Percentiles rank a stretch among this genome's conserved stretches.
phyloP scores from a whole-genome alignment of 2,329 filamentous ascomycete genomes.

The Epichloe gansuensis region DNA sequence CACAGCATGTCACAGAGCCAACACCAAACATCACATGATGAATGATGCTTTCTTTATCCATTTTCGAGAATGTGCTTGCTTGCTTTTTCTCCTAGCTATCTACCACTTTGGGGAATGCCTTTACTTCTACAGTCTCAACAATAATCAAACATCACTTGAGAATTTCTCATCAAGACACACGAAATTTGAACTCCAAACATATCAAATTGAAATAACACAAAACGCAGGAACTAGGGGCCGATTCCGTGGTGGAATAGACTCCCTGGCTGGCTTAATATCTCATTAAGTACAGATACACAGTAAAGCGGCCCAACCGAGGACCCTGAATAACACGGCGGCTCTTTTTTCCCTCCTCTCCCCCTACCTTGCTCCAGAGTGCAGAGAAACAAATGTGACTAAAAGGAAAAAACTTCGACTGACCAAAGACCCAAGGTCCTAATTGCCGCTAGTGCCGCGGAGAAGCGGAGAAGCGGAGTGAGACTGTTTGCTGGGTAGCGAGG shows the following conservation, averaged over 20 bases:
- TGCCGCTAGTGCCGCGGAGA: background rate
- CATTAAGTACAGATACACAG: conserved; percentile 25
- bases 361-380: conserved; percentile 11
- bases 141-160: background rate
- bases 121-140: background rate
- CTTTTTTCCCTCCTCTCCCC: conserved; percentile 3
- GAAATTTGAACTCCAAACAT: conserved; percentile 19
- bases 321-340: conserved; percentile 7
- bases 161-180: background rate
- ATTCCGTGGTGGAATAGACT: conserved; percentile 15
- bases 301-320: conserved; percentile 6
- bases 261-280: conserved; percentile 18
- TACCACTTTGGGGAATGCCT: background rate
- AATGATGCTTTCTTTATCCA: background rate
- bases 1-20: conserved; percentile 8
- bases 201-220: conserved; percentile 14
- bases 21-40: conserved; percentile 8
- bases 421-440: background rate
- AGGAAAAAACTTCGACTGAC: background rate
- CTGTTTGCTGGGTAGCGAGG: background rate
- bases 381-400: conserved; percentile 8
- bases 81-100: background rate
- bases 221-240: conserved; percentile 7
- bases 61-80: background rate
- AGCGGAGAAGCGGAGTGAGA: background rate